These are phyloP conservation scores for Posidonia oceanica DNA, from an alignment of 116 monocot species.

Conservation along the genomic window DNA sequence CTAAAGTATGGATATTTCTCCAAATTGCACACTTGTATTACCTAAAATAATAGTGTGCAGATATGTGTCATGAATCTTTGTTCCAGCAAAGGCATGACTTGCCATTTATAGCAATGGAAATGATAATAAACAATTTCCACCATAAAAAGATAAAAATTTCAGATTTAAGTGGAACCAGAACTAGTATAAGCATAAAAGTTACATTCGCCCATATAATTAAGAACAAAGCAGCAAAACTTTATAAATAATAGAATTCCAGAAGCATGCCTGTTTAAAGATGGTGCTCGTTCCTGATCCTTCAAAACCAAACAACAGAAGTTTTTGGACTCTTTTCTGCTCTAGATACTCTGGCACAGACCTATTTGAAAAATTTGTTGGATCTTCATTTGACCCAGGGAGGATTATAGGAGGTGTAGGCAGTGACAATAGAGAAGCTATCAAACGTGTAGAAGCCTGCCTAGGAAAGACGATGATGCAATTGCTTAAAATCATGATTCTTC, in stretches of 20 bases:
- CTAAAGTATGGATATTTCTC: too few species aligned
- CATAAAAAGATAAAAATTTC: too few species aligned
- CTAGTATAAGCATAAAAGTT: background rate
- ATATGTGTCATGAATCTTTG: too few species aligned
- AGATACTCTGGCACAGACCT: conserved; percentile 67
- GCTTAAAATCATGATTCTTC: background rate
- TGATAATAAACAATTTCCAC: too few species aligned
- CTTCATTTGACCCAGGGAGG: conserved; percentile 28
- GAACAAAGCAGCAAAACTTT: background rate
- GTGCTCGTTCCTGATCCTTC: conserved; percentile 91
- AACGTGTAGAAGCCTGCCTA: conserved; percentile 47
- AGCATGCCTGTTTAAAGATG: conserved; percentile 78
- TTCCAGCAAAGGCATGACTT: too few species aligned
- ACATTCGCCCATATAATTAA: too few species aligned
- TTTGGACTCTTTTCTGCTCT: conserved; percentile 73
- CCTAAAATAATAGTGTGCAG: too few species aligned
- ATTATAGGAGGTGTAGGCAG: conserved; percentile 50
- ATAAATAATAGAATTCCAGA: background rate
- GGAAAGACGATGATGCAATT: conserved; percentile 3
- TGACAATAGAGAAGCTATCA: conserved; percentile 56
- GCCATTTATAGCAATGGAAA: too few species aligned
- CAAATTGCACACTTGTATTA: too few species aligned
- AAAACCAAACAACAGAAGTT: conserved; percentile 73
- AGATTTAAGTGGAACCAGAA: too few species aligned
- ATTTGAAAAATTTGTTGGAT: conserved; percentile 37